A percentile compares a stretch with the other conserved stretches of the same genome.
Evolutionary conservation across 192 early-diverging fungal species (phyloP).

Genomic region (Rhizoclosmatium sp.): DNA sequence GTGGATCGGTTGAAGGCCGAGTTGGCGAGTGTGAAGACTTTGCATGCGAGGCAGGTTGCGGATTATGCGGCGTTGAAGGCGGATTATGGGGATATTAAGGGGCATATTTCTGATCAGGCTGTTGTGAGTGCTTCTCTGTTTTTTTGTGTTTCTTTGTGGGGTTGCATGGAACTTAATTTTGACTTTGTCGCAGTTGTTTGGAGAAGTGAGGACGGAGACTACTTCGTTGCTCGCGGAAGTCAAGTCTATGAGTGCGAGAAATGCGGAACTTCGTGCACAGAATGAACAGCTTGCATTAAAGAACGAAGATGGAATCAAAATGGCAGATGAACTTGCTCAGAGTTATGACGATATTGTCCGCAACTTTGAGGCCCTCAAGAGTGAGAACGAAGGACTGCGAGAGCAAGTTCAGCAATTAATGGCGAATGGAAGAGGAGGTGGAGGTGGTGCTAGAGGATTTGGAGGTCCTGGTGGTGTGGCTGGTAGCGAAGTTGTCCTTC

Average conservation of each 20-base stretch:
- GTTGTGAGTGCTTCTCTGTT: background rate
- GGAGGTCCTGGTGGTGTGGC: too few relatives aligned
- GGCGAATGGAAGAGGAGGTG: too few relatives aligned
- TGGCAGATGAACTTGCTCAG: conserved; percentile 24
- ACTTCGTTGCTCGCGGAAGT: conserved; percentile 46
- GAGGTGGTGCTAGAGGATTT: too few relatives aligned
- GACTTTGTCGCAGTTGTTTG: conserved; percentile 24
- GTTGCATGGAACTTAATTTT: background rate
- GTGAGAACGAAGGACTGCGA: conserved; percentile 18
- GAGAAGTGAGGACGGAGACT: conserved; percentile 35
- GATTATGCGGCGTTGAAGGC: conserved; percentile 29
- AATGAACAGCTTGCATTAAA: conserved; percentile 16
- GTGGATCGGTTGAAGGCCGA: background rate
- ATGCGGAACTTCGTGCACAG: conserved; percentile 28
- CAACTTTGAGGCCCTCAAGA: conserved; percentile 18
- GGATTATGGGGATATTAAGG: conserved; percentile 33
- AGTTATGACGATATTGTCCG: conserved; percentile 27
- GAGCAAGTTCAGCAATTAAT: conserved; percentile 22
- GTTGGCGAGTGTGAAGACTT: background rate
- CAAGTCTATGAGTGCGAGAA: conserved; percentile 40
- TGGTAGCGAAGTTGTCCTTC: background rate
- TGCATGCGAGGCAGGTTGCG: conserved; percentile 8
- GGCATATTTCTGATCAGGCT: conserved; percentile 23
- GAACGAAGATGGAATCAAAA: conserved; percentile 27
- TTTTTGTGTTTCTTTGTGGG: background rate